Percentiles rank a stretch among this genome's conserved stretches.
These are phyloP conservation scores for Xylariaceae sp. DNA, from an alignment of 2,329 filamentous ascomycete species.

Conservation along the genomic window DNA sequence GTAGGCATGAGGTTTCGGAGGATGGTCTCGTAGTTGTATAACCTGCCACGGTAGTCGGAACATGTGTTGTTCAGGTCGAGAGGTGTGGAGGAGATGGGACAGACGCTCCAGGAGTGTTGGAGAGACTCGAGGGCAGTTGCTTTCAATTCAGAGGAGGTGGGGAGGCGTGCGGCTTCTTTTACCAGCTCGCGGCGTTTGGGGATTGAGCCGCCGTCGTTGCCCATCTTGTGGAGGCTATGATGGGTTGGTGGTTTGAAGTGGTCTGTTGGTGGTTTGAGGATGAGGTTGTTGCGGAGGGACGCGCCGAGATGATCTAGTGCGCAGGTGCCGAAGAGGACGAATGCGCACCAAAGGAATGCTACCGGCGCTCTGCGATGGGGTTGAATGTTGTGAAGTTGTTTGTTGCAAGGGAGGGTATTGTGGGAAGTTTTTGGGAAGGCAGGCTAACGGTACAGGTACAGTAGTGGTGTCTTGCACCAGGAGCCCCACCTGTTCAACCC, in stretches of 20 bases:
- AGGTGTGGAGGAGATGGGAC: conserved; percentile 77
- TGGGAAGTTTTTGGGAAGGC: too few species aligned
- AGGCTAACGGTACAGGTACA: too few species aligned
- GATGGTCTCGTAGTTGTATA: conserved; percentile 95
- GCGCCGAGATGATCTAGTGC: too few species aligned
- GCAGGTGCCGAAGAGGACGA: too few species aligned
- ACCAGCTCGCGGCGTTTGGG: conserved; percentile 94
- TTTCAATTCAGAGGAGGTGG: conserved; percentile 83
- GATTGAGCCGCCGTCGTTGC: conserved; percentile 96
- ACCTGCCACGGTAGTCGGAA: conserved; percentile 76
- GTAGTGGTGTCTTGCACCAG: too few species aligned
- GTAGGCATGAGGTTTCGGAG: conserved; percentile 59
- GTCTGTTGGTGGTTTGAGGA: neutral
- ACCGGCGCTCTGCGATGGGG: too few species aligned
- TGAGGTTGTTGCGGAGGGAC: too few species aligned
- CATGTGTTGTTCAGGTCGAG: conserved; percentile 71
- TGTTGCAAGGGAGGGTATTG: too few species aligned
- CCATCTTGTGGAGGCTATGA: conserved; percentile 72
- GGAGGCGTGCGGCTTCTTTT: conserved; percentile 81
- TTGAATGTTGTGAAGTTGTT: too few species aligned
- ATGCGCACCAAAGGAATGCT: too few species aligned
- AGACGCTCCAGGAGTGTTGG: conserved; percentile 81
- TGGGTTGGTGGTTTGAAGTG: conserved; percentile 13
- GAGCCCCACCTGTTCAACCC: too few species aligned
- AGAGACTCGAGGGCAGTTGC: conserved; percentile 82